A percentile compares a stretch with the other conserved stretches of the same genome.
Evolutionary conservation across 345 rosid species (phyloP).

Genomic region (Hypericum androsaemum): DNA sequence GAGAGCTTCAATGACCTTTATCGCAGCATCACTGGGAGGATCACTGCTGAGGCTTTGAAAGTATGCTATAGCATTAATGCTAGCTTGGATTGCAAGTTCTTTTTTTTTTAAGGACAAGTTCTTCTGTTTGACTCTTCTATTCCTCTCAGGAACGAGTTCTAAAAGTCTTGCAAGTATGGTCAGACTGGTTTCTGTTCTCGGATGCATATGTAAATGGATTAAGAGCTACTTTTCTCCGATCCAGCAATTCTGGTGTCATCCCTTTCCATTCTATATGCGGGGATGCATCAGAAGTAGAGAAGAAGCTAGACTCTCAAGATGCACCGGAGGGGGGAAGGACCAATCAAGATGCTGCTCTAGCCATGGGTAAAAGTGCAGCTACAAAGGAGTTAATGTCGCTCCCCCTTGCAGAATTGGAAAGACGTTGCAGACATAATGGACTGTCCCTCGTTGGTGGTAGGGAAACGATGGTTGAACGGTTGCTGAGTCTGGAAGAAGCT

Average conservation of each 20-base stretch:
- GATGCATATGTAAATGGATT: constrained; percentile 95
- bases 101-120: neutral
- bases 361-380: constrained; percentile 95
- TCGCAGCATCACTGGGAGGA: constrained; percentile 89
- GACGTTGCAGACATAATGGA: constrained; percentile 97
- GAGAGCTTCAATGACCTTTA: constrained; percentile 98
- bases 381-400: constrained; percentile 79
- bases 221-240: constrained; percentile 87
- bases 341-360: constrained; percentile 85
- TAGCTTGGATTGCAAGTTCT: no score
- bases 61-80: constrained; percentile 20
- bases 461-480: constrained; percentile 88
- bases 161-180: constrained; percentile 97
- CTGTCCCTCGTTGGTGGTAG: constrained; percentile 96
- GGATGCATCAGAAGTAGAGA: constrained; percentile 76
- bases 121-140: constrained; percentile 3
- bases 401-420: constrained; percentile 82
- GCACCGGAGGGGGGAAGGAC: constrained; percentile 33
- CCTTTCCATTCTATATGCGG: constrained; percentile 82
- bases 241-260: constrained; percentile 76
- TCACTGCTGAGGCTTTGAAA: constrained; percentile 97
- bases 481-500: constrained; percentile 89
- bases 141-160: constrained; percentile 73
- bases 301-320: constrained; percentile 40
- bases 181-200: constrained; percentile 98